Evolutionary conservation across 1,139 yeast species (phyloP).

Genomic region (Taiozyma sp.): DNA sequence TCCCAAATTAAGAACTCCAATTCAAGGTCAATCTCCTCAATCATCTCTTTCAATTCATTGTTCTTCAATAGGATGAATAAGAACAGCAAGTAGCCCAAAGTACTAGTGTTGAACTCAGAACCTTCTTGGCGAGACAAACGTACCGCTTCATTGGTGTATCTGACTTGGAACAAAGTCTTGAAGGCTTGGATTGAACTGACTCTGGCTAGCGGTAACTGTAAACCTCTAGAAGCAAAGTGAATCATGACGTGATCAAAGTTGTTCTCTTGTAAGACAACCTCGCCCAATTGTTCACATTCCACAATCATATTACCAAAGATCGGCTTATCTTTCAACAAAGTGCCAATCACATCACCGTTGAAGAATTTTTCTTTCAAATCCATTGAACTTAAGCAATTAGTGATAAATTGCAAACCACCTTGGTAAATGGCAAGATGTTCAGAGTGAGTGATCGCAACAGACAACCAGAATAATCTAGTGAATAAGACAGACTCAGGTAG

Average conservation of each 20-base stretch:
- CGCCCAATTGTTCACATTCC: conserved; percentile 41
- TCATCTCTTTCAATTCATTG: conserved; percentile 40
- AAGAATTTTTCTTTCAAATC: conserved; percentile 23
- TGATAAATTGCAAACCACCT: conserved; percentile 43
- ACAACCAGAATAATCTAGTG: conserved; percentile 65
- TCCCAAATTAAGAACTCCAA: conserved; percentile 29
- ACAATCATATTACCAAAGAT: conserved; percentile 39
- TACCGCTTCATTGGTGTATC: conserved; percentile 32
- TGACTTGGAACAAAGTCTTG: conserved; percentile 41
- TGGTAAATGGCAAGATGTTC: conserved; percentile 45
- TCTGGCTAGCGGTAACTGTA: conserved; percentile 56
- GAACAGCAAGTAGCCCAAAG: conserved; percentile 46
- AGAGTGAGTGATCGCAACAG: conserved; percentile 34
- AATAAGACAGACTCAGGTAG: conserved; percentile 48
- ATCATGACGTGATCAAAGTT: conserved; percentile 55
- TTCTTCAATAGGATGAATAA: conserved; percentile 48
- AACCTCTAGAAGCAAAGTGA: conserved; percentile 52
- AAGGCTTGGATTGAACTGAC: conserved; percentile 50
- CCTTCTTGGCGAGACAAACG: conserved; percentile 3
- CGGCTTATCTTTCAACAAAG: conserved; percentile 35
- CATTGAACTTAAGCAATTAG: conserved; percentile 28
- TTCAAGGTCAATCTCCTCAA: conserved; percentile 42
- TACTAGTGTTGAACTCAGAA: conserved; percentile 18
- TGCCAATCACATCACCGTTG: conserved; percentile 14
- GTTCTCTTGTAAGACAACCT: conserved; percentile 35